Evolutionary conservation across 2,329 filamentous ascomycete genomes (phyloP).

Genomic region (Cladosporium halotolerans): DNA sequence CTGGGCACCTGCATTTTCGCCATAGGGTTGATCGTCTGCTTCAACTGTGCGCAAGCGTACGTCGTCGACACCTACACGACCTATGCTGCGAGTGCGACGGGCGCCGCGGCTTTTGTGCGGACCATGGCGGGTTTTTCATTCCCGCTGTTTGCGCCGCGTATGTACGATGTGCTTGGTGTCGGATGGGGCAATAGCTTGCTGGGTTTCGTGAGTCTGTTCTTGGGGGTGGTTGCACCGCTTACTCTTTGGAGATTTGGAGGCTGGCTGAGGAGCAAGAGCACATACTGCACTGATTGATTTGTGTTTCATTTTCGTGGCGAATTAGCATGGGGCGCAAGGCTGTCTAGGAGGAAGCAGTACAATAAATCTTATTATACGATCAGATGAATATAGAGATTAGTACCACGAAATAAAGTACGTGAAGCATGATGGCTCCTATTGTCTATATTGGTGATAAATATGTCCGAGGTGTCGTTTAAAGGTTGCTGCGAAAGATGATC

Average conservation of each 20-base stretch:
- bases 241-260: conserved; percentile 33
- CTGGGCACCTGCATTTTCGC: conserved; percentile 19
- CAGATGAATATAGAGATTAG: no score
- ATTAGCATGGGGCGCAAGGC: no score
- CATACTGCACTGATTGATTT: conserved; percentile 14
- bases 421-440: no score
- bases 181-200: conserved; percentile 54
- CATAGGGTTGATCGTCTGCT: conserved; percentile 19
- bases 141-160: conserved; percentile 43
- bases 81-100: conserved; percentile 43
- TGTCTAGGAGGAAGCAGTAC: no score
- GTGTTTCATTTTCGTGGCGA: no score
- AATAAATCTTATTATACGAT: no score
- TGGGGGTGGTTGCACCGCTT: conserved; percentile 31
- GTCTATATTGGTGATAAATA: no score
- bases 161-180: conserved; percentile 34
- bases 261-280: conserved; percentile 21
- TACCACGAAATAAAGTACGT: no score
- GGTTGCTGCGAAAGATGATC: no score
- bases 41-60: conserved; percentile 29
- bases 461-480: no score
- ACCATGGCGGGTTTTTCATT: conserved; percentile 46
- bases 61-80: conserved; percentile 43
- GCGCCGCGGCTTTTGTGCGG: conserved; percentile 41
- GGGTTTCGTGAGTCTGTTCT: conserved; percentile 44